Base-by-base conservation (phyloP, 495 filamentous ascomycete genomes). In the Penicillium paradoxum region DNA sequence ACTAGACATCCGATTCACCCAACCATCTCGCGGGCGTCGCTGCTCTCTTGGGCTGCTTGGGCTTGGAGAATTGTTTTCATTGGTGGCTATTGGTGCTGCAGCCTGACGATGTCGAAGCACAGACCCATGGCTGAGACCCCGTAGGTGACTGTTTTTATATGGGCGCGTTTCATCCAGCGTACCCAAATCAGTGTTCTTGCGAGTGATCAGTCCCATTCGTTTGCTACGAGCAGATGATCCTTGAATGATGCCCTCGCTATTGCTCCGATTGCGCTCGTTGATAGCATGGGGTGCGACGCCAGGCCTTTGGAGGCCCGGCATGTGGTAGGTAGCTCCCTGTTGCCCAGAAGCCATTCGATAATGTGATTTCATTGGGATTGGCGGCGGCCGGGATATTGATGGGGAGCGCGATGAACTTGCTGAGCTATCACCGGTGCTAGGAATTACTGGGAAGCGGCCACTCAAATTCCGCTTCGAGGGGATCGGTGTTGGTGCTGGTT, bases 161-260 rank as follows among this genome's bases (percentile, higher is more conserved):
- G 81, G 74, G 42, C 83, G 77, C 10, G 73, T 81, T 63, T 96
- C 91, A 49, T 91, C 83, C 14, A 95, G 70, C 0, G 87, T 86
- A 21, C 82, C 83, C 9, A 95, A 72, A 48, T 90, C 89, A 13
- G 82, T 80, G 21, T 84, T 79, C 62, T 89, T 88, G 56, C 80
- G 84, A 9, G 83, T 84, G 25, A 96, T 83, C 24, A 95, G 84
- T 5, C 91, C 91, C 89, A 96, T 95, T 6, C 92, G 82, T 58
- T 86, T 84, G 49, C 64, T 78, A 53, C 72, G 87, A 72, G 76
- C 73, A 45, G 71, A 64, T 11, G 82, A 79, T 18, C 78, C 78
- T 37, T 83, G 79, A 30, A 89, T 78, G 14, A 89, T 76, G 19
- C 87, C 90, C 65, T 97, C 92, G 52, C 90, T 95, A 57, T 96